phyloP scores from a whole-genome alignment of 768 basidiomycete species.

The Naematelia encephala region DNA sequence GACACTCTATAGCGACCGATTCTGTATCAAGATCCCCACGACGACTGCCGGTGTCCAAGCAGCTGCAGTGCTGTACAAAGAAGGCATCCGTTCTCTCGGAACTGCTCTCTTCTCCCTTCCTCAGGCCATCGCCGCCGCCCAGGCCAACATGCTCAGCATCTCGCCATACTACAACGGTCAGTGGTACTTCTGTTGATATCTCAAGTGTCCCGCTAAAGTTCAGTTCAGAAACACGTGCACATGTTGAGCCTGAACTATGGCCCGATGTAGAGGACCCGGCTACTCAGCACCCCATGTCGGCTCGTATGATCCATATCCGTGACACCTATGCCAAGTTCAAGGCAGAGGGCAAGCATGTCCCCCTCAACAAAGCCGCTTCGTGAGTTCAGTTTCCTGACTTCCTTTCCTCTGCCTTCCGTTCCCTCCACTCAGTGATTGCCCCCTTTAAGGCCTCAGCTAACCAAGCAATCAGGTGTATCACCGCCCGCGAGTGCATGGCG shows the following conservation, averaged over 20 bases:
- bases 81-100: constrained; percentile 58
- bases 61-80: constrained; percentile 54
- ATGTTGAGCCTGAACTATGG: constrained; percentile 34
- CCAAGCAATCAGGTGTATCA: constrained; percentile 22
- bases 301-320: constrained; percentile 29
- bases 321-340: constrained; percentile 16
- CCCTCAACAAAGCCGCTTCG: constrained; percentile 35
- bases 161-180: constrained; percentile 59
- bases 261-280: constrained; percentile 38
- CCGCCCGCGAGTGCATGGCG: constrained; percentile 36
- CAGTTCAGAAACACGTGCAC: constrained; percentile 40
- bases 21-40: constrained; percentile 63
- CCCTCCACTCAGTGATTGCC: too few species aligned
- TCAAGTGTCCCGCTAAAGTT: not conserved
- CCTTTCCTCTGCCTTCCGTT: not conserved
- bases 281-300: constrained; percentile 32
- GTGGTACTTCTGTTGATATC: not conserved
- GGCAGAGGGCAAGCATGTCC: constrained; percentile 25
- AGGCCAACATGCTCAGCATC: constrained; percentile 59
- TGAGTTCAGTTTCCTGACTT: constrained; percentile 7
- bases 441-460: not conserved
- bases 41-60: constrained; percentile 59
- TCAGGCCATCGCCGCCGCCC: constrained; percentile 60
- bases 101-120: constrained; percentile 59
- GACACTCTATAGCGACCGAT: constrained; percentile 48